A percentile compares a stretch with the other conserved stretches of the same genome.
Evolutionary conservation across 768 basidiomycete genomes (phyloP).

Genomic region (Podaxis pistillaris): DNA sequence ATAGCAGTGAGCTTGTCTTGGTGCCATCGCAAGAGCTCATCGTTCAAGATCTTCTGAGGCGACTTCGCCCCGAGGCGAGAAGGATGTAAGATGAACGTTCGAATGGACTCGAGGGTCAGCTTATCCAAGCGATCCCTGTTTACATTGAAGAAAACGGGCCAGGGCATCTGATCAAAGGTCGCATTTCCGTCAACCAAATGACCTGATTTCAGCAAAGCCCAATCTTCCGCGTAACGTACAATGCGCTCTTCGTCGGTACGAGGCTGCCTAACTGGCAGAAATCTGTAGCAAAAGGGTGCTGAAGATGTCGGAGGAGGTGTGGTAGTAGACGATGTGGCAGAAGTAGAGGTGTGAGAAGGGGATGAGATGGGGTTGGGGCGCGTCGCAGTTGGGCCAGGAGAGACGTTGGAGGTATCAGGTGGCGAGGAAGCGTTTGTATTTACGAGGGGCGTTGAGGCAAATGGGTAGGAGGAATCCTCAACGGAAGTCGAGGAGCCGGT

Average conservation of each 20-base stretch:
- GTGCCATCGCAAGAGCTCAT: slow-evolving; percentile 2
- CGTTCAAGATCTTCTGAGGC: not conserved
- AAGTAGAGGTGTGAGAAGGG: not conserved
- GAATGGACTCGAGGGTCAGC: not conserved
- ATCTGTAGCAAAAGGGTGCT: not conserved
- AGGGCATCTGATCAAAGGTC: slow-evolving; percentile 3
- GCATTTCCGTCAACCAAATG: not conserved
- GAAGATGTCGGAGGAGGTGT: not conserved
- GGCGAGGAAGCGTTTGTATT: not conserved
- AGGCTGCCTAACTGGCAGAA: not conserved
- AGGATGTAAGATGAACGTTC: not conserved
- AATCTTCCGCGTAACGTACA: not conserved
- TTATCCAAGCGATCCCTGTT: not conserved
- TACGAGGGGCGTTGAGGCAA: not conserved
- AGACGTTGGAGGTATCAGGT: not conserved
- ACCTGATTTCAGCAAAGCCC: not conserved
- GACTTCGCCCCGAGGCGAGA: not conserved
- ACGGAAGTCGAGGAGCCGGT: no score
- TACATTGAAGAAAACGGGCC: slow-evolving; percentile 4
- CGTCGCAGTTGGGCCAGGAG: not conserved
- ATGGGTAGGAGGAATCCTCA: no score
- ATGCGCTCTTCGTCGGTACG: not conserved
- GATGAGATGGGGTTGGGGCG: not conserved
- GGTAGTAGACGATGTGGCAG: no score
- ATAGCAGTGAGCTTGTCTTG: not conserved